A percentile compares a stretch with the other conserved stretches of the same genome.
phyloP scores from a whole-genome alignment of 768 basidiomycete species.

The Paxillus rubicundulus region DNA sequence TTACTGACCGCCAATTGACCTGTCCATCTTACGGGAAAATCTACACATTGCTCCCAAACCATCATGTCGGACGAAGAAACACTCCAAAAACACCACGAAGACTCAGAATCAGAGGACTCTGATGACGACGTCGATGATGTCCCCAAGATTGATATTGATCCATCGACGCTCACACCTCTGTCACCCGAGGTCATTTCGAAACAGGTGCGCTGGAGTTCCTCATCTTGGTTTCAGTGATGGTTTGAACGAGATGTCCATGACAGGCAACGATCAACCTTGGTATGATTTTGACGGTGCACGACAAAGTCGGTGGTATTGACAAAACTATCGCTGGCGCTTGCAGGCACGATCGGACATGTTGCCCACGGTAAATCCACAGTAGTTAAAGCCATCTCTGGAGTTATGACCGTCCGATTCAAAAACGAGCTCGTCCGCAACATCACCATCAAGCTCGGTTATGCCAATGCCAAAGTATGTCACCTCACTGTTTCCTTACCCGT shows the following conservation, averaged over 20 bases:
- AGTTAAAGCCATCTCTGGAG: conserved; percentile 98
- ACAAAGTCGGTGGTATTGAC: not conserved
- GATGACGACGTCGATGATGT: conserved; percentile 52
- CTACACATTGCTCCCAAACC: conserved; percentile 3
- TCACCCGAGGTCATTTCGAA: conserved; percentile 90
- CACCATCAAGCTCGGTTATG: conserved; percentile 98
- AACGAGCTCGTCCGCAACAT: conserved; percentile 99
- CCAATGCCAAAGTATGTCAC: conserved; percentile 87
- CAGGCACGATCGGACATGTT: conserved; percentile 98
- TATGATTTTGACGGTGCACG: conserved; percentile 24
- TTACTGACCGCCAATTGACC: not conserved
- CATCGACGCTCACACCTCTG: conserved; percentile 78
- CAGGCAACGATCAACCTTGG: conserved; percentile 96
- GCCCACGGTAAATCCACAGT: conserved; percentile 96
- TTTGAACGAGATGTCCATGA: conserved; percentile 6
- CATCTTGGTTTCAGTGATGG: not conserved
- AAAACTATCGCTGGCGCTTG: conserved; percentile 3
- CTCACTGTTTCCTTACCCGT: not conserved
- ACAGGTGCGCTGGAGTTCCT: conserved; percentile 55
- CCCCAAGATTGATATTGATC: conserved; percentile 74
- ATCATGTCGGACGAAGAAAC: conserved; percentile 71
- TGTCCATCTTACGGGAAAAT: not conserved
- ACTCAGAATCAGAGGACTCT: conserved; percentile 71
- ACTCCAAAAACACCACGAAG: conserved; percentile 58
- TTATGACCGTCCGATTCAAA: conserved; percentile 98